Base-by-base conservation (phyloP, 2,329 filamentous ascomycete genomes). In the Talaromyces sp. region DNA sequence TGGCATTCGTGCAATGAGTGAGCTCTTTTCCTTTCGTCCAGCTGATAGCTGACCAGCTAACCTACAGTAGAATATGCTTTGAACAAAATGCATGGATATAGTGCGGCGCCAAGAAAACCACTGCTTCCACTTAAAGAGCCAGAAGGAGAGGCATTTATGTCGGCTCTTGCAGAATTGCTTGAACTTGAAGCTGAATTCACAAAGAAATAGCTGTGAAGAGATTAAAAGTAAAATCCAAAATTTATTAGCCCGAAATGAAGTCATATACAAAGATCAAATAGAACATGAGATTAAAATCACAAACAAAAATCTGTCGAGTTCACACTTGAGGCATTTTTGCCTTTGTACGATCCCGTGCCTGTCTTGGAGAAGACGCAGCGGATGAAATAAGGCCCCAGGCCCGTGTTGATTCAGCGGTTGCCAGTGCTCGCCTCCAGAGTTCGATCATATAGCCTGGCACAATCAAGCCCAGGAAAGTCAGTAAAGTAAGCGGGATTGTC, bases 1-100 rank as follows among this genome's bases (percentile, higher is more conserved):
- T 19, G 66, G 66, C 1, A 64, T 67, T 29, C 58, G 66, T 31
- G 66, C 64, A 21, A 67, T 67, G 66, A 67, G 66, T 67, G 6
- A 66, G 66, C 56, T 59, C 17, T 24, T 48, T 48, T 48, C 19
- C 11, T 11, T 48, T 21, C 24, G 0, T 24, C 27, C 12, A 35
- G 6, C 32, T 12, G 32, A 38, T 24, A 24, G 21, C 8, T 35
- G 12, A 43, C 41, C 8, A 2, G 7, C 53, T 59, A 43, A 56
- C 14, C 11, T n/a, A 4, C 8, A 7, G n/a, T 17, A 67, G 66
- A 67, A 54, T 67, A 66, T 29, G 65, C 63, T 29, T 59, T 67
- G 35, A 60, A 67, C 41, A 65, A 67, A 24, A 32, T 66, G 5
- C 62, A 67, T 48, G 66, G 65, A 9, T 67, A 66, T 55, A 58